Evolutionary conservation across 495 filamentous ascomycete genomes (phyloP), one percentile per base, ranked within the genome.

Genomic region (Talaromyces stipitatus): DNA sequence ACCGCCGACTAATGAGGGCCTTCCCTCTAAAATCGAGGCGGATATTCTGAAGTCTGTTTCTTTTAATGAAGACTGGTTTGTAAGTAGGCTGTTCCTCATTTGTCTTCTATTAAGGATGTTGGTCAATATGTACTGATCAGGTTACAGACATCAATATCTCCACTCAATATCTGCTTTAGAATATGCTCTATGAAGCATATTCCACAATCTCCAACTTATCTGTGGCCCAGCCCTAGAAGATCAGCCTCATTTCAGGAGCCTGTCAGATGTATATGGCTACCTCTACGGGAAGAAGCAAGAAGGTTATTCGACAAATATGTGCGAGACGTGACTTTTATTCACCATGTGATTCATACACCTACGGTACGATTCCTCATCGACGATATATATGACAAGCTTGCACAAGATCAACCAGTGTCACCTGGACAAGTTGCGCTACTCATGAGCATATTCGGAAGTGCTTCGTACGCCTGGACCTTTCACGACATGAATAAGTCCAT

Each of bases 361-460:
- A 63, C 70, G 14, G 60, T 72, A 5, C 64, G 64, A 5, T n/a
- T 56, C 2, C n/a, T 72, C 24, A 51, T 79, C 0, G 61, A 72
- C 36, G 64, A 72, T 2, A 56, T 75, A 0, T 77, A 78, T 52
- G n/a, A 56, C n/a, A 36, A 58, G 16, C 51, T 74, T 8, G 53
- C 52, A 6, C 29, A 68, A 14, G 60, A 63, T 6, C 29, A 57
- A 1, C 58, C 54, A 1, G 47, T 75, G 11, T 61, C 68, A 14
- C 38, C 65, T 7, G 71, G 70, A 3, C 52, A 66, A n/a, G 64
- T 71, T 0, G 66, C 72, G 3, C 59, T 81, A 14, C 69, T 78
- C n/a, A 58, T 80, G 6, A 66, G 69, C 16, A 77, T 80, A 5
- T 64, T 74, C 16, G 69, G 75, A 14, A 73, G 69, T 33, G 65